Evolutionary conservation across 2,329 filamentous ascomycete species (phyloP).

Genomic region (Colletotrichum musae): DNA sequence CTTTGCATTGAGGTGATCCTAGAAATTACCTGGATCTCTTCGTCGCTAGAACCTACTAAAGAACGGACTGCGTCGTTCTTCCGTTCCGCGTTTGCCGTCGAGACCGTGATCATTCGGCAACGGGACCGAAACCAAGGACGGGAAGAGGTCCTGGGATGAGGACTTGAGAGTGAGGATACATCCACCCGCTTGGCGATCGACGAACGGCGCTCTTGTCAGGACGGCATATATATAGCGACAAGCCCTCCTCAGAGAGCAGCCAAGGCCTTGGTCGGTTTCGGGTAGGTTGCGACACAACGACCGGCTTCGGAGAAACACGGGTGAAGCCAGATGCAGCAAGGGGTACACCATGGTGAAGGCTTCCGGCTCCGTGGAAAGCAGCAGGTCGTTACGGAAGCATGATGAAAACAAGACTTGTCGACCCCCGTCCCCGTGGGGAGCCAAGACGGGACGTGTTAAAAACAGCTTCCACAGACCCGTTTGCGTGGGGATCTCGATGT

Average conservation of each 20-base stretch:
- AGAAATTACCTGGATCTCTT: constrained; percentile 12
- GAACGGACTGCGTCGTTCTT: background rate
- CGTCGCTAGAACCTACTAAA: background rate
- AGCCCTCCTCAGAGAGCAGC: background rate
- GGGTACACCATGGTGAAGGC: background rate
- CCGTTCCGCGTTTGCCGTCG: constrained; percentile 1
- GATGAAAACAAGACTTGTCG: background rate
- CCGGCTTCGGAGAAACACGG: constrained; percentile 11
- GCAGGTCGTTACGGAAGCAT: background rate
- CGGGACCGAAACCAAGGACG: no score
- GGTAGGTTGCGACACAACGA: constrained; percentile 22
- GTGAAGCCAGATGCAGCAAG: background rate
- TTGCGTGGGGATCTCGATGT: background rate
- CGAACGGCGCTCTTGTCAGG: background rate
- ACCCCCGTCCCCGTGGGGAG: constrained; percentile 7
- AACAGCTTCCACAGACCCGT: background rate
- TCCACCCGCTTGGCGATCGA: background rate
- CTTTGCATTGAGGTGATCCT: constrained; percentile 30
- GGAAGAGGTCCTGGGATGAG: no score
- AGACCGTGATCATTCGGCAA: background rate
- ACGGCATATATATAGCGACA: constrained; percentile 11
- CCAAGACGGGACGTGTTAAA: background rate
- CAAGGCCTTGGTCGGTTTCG: constrained; percentile 27
- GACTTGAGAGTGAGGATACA: no score
- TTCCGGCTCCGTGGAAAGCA: background rate